Base-by-base conservation (phyloP, 176 grass and related monocot genomes). In the Rhynchospora pubera region DNA sequence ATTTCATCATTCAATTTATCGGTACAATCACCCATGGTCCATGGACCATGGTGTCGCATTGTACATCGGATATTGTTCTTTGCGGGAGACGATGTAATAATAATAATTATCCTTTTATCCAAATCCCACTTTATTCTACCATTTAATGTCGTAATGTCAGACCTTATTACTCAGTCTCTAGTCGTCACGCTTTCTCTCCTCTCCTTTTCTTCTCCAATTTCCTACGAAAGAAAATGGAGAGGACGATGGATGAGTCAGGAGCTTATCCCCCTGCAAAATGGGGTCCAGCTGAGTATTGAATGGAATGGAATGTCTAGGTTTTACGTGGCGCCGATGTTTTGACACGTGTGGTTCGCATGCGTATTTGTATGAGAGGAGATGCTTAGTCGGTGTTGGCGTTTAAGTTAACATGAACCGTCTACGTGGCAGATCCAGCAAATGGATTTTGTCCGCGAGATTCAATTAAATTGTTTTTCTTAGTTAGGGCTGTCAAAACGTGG, bases 41-140 rank as follows among this genome's bases (percentile, higher is more conserved):
- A n/a, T n/a, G n/a, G n/a, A n/a, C 45, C 1, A 28, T 28, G 26
- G 26, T 1, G 7, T 73, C 10, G 18, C 44, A 22, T 50, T 73
- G 30, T 34, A 16, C 69, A 47, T 70, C 22, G 69, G 16, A 51
- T 73, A 50, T 24, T 51, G 44, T 23, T 73, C 45, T 73, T 73
- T 50, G 9, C 10, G 19, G 1, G 19, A 73, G 69, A 73, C 69
- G 44, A 50, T 50, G 10, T 42, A 73, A 50, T 10, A 43, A 73
- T 73, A 73, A 50, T 10, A 43, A 73, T 73, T 73, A 73, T 73
- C 69, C 45, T 1, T 73, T 73, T 73, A 68, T 68, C 65, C 32
- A 68, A 68, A 73, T 73, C 69, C 69, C 19, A 47, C 58, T 24
- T 73, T 23, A 73, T 73, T 72, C 69, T 24, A 47, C n/a, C 18